Percentiles rank a stretch among this genome's conserved stretches.
These are phyloP conservation scores for Phyllosticta citribraziliensis DNA, from an alignment of 2,329 filamentous ascomycete species.

Conservation along the genomic window DNA sequence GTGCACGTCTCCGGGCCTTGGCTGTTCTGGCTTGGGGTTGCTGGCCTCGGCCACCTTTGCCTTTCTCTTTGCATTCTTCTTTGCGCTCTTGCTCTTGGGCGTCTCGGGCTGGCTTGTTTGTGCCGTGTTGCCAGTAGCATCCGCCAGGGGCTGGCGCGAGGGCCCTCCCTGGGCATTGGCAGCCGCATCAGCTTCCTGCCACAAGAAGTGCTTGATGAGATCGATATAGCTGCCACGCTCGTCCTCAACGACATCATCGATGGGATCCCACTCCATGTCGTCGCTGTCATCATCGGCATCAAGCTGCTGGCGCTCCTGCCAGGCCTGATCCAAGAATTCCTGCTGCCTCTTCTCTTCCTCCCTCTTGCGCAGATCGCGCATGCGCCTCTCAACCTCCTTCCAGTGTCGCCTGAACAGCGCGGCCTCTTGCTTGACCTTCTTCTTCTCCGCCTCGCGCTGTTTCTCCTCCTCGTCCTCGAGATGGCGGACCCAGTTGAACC, in stretches of 20 bases:
- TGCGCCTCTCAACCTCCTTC: conserved; percentile 34
- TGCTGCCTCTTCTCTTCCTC: conserved; percentile 37
- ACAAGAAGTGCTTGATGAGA: conserved; percentile 37
- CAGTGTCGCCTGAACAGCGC: conserved; percentile 39
- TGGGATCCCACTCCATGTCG: conserved; percentile 39
- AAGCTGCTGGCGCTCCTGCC: conserved; percentile 30
- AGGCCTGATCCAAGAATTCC: conserved; percentile 34
- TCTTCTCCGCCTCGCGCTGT: conserved; percentile 38
- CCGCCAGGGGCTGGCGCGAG: conserved; percentile 15
- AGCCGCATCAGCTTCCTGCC: conserved; percentile 21
- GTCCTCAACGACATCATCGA: conserved; percentile 38
- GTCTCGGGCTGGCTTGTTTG: background rate
- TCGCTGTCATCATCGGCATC: conserved; percentile 21
- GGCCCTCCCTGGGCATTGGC: conserved; percentile 12
- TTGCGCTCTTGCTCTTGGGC: conserved; percentile 15
- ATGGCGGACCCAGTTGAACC: conserved; percentile 39
- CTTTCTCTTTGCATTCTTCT: conserved; percentile 28
- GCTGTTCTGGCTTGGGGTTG: conserved; percentile 9
- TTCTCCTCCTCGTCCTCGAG: conserved; percentile 38
- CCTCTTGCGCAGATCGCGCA: conserved; percentile 29
- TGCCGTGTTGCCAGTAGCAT: background rate
- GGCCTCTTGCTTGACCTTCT: conserved; percentile 40
- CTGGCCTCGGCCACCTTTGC: conserved; percentile 15
- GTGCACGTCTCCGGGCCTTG: conserved; percentile 28
- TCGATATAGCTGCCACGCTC: conserved; percentile 36